phyloP scores from a whole-genome alignment of 2,329 filamentous ascomycete species.

The Cryphonectria naterciae region DNA sequence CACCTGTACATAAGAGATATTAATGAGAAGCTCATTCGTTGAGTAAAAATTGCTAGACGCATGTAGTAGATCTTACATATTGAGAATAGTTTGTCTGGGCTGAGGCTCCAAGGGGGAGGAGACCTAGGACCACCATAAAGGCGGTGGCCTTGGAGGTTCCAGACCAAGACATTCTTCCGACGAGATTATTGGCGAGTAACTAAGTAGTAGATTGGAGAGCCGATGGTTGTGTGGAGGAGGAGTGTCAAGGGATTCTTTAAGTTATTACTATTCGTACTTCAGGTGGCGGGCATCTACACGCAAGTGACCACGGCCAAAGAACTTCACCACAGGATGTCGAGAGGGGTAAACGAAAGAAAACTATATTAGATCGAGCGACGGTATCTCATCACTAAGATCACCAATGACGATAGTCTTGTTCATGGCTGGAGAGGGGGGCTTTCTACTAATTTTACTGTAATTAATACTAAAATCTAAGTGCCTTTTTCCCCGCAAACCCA shows the following conservation, averaged over 20 bases:
- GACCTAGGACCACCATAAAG: neutral
- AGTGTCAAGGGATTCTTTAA: neutral
- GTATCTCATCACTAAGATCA: neutral
- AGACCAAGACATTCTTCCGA: constrained; percentile 11
- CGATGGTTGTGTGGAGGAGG: neutral
- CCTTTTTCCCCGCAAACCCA: constrained; percentile 4
- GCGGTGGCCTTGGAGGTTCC: neutral
- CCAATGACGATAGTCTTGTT: neutral
- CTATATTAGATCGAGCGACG: neutral
- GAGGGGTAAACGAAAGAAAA: neutral
- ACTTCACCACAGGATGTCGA: neutral
- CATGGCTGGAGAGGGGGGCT: neutral
- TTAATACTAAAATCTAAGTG: neutral
- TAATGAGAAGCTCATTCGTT: neutral
- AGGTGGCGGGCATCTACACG: neutral
- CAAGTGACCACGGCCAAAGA: neutral
- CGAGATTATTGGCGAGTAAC: neutral
- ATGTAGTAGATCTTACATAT: constrained; percentile 6
- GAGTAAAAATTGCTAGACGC: neutral
- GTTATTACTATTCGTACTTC: neutral
- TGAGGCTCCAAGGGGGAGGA: neutral
- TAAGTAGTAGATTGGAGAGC: neutral
- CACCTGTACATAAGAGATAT: constrained; percentile 48
- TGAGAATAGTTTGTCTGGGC: constrained; percentile 22
- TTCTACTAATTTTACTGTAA: neutral